Percentiles rank a stretch among this genome's conserved stretches.
Evolutionary conservation across 441 rosid genomes (phyloP).

Genomic region (Codiaeum variegatum): DNA sequence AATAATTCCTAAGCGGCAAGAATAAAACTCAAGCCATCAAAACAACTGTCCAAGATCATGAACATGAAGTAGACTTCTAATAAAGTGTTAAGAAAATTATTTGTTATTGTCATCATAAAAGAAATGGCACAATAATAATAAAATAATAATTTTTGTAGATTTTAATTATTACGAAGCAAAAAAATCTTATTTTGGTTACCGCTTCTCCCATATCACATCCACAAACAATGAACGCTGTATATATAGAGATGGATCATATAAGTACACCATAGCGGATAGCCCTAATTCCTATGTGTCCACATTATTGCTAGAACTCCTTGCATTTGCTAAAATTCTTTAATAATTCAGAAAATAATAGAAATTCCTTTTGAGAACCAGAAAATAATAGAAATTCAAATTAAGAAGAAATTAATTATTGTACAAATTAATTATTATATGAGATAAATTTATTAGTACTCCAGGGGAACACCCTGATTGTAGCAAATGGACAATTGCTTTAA

Average conservation of each 20-base stretch:
- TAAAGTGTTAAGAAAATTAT: too few relatives aligned
- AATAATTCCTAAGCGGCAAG: too few relatives aligned
- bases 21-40: too few relatives aligned
- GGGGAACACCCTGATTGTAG: background rate
- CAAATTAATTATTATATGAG: background rate
- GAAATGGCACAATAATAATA: background rate
- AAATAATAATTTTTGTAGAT: background rate
- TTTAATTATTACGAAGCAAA: conserved; percentile 6
- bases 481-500: background rate
- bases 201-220: background rate
- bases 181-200: conserved; percentile 7
- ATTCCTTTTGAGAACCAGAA: too few relatives aligned
- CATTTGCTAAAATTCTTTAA: background rate
- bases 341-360: background rate
- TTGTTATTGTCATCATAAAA: background rate
- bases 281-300: conserved; percentile 2
- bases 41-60: too few relatives aligned
- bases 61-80: background rate
- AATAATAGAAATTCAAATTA: too few relatives aligned
- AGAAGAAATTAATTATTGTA: background rate
- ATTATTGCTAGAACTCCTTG: background rate
- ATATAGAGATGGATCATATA: background rate
- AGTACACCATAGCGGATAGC: background rate
- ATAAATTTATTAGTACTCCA: background rate
- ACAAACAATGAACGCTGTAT: background rate